Evolutionary conservation across 2,329 filamentous ascomycete species (phyloP).

Genomic region (Penicillium vulpinum): DNA sequence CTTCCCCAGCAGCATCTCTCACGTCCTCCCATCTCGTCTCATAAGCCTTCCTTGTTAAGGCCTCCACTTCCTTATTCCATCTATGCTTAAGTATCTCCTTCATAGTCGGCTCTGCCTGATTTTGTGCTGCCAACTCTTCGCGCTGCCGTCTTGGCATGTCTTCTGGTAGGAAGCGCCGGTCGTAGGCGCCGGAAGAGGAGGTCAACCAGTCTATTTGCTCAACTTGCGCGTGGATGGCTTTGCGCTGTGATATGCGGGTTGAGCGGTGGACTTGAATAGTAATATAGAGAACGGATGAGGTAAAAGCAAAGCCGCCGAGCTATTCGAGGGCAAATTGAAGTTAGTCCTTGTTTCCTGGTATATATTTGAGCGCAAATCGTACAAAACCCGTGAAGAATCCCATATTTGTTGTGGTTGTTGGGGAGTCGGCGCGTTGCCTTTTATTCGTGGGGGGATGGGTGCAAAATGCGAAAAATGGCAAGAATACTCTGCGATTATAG

Average conservation of each 20-base stretch:
- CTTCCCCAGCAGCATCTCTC: conserved; percentile 49
- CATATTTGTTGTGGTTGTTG: conserved; percentile 49
- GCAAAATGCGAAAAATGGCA: too few relatives aligned
- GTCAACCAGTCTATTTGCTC: conserved; percentile 44
- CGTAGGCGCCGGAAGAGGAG: conserved; percentile 37
- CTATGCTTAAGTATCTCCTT: conserved; percentile 70
- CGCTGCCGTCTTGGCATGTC: conserved; percentile 9
- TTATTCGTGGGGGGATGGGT: neutral
- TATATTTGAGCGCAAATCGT: conserved; percentile 38
- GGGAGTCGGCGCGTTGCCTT: neutral
- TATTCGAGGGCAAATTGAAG: conserved; percentile 35
- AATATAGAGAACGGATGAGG: conserved; percentile 71
- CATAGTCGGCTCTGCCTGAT: conserved; percentile 47
- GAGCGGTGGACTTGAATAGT: conserved; percentile 69
- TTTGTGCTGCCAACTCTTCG: conserved; percentile 9
- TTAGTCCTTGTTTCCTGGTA: conserved; percentile 7
- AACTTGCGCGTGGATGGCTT: conserved; percentile 47
- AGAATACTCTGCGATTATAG: neutral
- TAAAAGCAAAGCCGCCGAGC: conserved; percentile 75
- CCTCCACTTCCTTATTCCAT: conserved; percentile 74
- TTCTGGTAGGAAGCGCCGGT: conserved; percentile 28
- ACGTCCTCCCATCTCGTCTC: conserved; percentile 65
- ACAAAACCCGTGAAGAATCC: conserved; percentile 75
- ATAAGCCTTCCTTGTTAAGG: conserved; percentile 66
- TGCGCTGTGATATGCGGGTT: conserved; percentile 56